Conservation (phyloP, 2,329 filamentous ascomycete genomes). For the Mariannaea elegans region DNA sequence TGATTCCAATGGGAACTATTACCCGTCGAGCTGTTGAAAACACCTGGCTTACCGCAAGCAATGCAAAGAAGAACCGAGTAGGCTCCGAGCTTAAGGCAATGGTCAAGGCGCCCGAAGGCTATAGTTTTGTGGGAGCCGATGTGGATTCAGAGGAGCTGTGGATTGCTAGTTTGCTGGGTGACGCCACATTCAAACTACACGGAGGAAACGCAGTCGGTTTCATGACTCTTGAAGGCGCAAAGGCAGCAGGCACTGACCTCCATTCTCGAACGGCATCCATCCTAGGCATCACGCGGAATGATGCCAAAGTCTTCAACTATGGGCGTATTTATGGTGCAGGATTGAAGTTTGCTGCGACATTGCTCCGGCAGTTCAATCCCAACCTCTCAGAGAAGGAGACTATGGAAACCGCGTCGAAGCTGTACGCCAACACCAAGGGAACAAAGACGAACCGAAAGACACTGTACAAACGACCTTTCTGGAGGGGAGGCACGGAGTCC, state of each 20-base stretch:
- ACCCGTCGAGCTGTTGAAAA: constrained; percentile 95
- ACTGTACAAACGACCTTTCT: constrained; percentile 81
- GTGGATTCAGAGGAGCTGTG: constrained; percentile 97
- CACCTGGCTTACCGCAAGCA: constrained; percentile 97
- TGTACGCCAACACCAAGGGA: constrained; percentile 92
- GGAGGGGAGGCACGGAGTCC: constrained; percentile 95
- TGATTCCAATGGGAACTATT: constrained; percentile 98
- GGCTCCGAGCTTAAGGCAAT: constrained; percentile 98
- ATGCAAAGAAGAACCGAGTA: constrained; percentile 94
- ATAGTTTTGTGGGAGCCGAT: constrained; percentile 94
- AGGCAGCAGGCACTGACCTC: constrained; percentile 90
- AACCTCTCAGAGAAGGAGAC: constrained; percentile 82
- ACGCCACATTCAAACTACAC: constrained; percentile 93
- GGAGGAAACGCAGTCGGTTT: constrained; percentile 98
- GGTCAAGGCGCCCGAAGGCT: constrained; percentile 89
- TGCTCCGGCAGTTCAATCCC: constrained; percentile 94
- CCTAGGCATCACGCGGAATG: constrained; percentile 90
- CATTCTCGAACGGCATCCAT: constrained; percentile 95
- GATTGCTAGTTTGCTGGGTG: constrained; percentile 95
- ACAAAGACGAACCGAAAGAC: constrained; percentile 80
- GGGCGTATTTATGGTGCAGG: constrained; percentile 99
- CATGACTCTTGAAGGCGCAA: constrained; percentile 98
- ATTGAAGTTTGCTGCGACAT: constrained; percentile 87
- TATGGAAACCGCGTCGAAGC: constrained; percentile 74
- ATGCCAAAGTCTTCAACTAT: constrained; percentile 99